Conservation (phyloP, 176 grass and related monocot genomes). For the Lolium rigidum region DNA sequence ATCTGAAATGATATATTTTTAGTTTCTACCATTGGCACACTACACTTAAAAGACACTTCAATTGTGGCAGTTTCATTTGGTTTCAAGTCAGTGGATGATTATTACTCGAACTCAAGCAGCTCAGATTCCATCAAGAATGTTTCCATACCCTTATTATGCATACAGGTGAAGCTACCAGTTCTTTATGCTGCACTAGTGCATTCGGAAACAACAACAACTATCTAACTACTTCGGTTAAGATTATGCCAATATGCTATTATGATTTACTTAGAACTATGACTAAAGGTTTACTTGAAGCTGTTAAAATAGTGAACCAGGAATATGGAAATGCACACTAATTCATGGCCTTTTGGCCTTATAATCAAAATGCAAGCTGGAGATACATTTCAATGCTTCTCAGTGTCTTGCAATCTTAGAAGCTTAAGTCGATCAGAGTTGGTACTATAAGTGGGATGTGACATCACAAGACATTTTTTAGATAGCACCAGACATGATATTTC, state of each 20-base stretch:
- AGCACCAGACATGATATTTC: background rate
- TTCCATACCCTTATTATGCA: conserved; percentile 85
- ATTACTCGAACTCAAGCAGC: conserved; percentile 93
- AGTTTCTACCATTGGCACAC: background rate
- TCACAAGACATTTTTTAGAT: background rate
- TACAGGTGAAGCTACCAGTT: conserved; percentile 71
- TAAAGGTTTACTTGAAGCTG: background rate
- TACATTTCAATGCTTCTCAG: conserved; percentile 1
- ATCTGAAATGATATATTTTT: background rate
- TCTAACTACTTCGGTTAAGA: conserved; percentile 20
- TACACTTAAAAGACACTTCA: conserved; percentile 30
- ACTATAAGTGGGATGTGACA: background rate
- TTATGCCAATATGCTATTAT: background rate
- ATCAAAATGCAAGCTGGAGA: background rate
- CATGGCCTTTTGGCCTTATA: background rate
- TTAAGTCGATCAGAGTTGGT: conserved; percentile 30
- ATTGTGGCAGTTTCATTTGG: conserved; percentile 89
- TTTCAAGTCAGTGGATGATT: conserved; percentile 98
- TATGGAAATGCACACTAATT: background rate
- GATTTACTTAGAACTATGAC: background rate
- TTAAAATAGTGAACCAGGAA: conserved; percentile 1
- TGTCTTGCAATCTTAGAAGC: conserved; percentile 32
- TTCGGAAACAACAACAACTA: conserved; percentile 13
- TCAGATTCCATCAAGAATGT: conserved; percentile 90
- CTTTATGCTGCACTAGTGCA: conserved; percentile 15